Evolutionary conservation across 306 rosid species (phyloP).

Genomic region (Dalbergia cultrata): DNA sequence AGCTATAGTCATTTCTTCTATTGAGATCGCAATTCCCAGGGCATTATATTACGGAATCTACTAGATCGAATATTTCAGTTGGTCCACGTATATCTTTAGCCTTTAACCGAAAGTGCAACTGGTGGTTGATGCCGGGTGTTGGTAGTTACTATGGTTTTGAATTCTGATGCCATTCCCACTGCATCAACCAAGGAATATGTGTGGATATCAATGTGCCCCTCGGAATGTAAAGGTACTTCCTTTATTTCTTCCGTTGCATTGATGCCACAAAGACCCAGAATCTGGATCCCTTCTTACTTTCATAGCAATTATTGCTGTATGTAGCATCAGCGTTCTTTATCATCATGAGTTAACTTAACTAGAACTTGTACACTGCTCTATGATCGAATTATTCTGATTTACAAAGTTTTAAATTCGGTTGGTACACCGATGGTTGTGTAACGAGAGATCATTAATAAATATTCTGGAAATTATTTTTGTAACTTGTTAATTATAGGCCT

Average conservation of each 20-base stretch:
- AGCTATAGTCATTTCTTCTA: not conserved
- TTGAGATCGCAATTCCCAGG: not conserved
- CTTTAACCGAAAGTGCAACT: conserved; percentile 53
- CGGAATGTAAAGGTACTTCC: conserved; percentile 8
- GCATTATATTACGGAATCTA: not conserved
- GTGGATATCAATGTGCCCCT: conserved; percentile 8
- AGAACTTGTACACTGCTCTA: no score
- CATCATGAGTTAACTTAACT: no score
- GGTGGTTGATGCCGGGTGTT: conserved; percentile 41
- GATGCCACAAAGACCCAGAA: not conserved
- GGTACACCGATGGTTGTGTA: not conserved
- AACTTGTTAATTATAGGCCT: not conserved
- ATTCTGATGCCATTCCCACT: conserved; percentile 40
- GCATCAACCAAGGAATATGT: conserved; percentile 28
- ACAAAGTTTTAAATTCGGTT: no score
- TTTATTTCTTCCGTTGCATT: not conserved
- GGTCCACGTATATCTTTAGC: conserved; percentile 29
- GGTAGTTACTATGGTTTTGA: conserved; percentile 51
- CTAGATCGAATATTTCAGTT: conserved; percentile 21
- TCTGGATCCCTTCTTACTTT: not conserved
- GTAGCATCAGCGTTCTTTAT: no score
- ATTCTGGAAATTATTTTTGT: not conserved
- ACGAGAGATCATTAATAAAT: no score
- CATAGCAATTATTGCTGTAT: no score
- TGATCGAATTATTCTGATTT: no score